Evolutionary conservation across 2,329 filamentous ascomycete species (phyloP).

Genomic region (Alternaria arborescens): DNA sequence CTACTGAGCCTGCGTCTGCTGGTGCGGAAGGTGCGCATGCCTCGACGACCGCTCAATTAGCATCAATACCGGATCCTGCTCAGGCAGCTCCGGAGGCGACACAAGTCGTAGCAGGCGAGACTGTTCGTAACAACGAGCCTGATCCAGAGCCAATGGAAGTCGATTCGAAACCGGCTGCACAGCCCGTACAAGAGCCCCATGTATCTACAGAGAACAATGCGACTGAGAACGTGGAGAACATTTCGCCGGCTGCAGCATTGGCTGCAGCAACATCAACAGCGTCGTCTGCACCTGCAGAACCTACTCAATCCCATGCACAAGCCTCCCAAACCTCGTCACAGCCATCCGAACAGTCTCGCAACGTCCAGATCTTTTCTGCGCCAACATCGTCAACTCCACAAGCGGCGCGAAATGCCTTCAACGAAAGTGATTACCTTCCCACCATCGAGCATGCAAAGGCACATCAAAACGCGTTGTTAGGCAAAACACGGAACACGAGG

Average conservation of each 20-base stretch:
- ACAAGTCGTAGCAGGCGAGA: slow-evolving; percentile 37
- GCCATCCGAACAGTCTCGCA: slow-evolving; percentile 43
- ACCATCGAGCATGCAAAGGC: slow-evolving; percentile 78
- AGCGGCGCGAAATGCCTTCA: slow-evolving; percentile 72
- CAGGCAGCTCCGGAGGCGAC: slow-evolving; percentile 37
- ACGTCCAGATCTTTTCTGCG: slow-evolving; percentile 78
- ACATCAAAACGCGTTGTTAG: slow-evolving; percentile 73
- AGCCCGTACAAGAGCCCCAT: slow-evolving; percentile 21
- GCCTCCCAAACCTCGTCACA: slow-evolving; percentile 19
- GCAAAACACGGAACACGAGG: slow-evolving; percentile 73
- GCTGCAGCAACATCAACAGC: slow-evolving; percentile 34
- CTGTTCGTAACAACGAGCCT: slow-evolving; percentile 31
- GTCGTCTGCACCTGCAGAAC: slow-evolving; percentile 24
- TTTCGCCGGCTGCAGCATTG: slow-evolving; percentile 28
- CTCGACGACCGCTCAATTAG: slow-evolving; percentile 37
- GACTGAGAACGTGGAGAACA: slow-evolving; percentile 25
- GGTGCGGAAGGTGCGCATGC: slow-evolving; percentile 43
- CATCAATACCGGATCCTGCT: slow-evolving; percentile 32
- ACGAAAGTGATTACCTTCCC: slow-evolving; percentile 79
- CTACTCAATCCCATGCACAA: background rate
- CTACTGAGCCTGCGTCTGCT: slow-evolving; percentile 40
- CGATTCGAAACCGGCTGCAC: slow-evolving; percentile 28
- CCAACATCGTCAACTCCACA: slow-evolving; percentile 77
- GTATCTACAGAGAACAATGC: slow-evolving; percentile 27
- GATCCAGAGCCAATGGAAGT: slow-evolving; percentile 44